These are phyloP conservation scores for Giardia duodenalis DNA, from an alignment of 208 protist species.

Conservation along the genomic window DNA sequence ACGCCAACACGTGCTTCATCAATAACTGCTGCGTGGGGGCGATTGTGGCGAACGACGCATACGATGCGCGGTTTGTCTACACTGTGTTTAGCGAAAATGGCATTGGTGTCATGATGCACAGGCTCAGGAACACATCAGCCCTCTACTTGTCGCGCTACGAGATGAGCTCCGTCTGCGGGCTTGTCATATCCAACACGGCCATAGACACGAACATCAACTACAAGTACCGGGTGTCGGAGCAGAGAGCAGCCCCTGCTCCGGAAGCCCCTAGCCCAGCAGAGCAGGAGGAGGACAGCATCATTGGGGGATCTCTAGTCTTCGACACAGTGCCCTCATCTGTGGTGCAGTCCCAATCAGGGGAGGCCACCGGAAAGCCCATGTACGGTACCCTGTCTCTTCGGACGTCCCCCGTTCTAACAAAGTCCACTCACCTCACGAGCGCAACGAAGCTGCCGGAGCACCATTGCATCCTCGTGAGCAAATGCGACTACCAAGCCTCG, in stretches of 20 bases:
- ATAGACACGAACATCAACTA: not conserved
- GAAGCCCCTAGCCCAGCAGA: too few species aligned
- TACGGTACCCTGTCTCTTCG: too few species aligned
- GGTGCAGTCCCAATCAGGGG: too few species aligned
- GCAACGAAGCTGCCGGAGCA: not conserved
- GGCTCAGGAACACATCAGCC: not conserved
- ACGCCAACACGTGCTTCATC: not conserved
- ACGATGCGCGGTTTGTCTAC: not conserved
- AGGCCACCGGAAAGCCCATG: too few species aligned
- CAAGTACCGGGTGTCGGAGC: too few species aligned
- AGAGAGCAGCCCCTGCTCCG: too few species aligned
- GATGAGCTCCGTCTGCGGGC: not conserved
- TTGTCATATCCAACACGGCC: not conserved
- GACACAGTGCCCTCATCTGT: too few species aligned
- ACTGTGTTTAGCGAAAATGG: not conserved
- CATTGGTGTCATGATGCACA: not conserved
- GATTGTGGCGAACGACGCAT: not conserved
- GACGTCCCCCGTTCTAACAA: not conserved
- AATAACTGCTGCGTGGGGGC: not conserved
- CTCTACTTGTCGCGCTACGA: not conserved
- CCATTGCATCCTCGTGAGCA: not conserved
- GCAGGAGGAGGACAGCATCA: too few species aligned
- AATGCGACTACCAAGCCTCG: not conserved
- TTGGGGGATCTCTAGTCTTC: too few species aligned
- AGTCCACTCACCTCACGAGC: not conserved